Percentiles rank a stretch among this genome's conserved stretches.
These are phyloP conservation scores for Annona squamosa DNA, from an alignment of 164 flowering plant species.

Conservation along the genomic window DNA sequence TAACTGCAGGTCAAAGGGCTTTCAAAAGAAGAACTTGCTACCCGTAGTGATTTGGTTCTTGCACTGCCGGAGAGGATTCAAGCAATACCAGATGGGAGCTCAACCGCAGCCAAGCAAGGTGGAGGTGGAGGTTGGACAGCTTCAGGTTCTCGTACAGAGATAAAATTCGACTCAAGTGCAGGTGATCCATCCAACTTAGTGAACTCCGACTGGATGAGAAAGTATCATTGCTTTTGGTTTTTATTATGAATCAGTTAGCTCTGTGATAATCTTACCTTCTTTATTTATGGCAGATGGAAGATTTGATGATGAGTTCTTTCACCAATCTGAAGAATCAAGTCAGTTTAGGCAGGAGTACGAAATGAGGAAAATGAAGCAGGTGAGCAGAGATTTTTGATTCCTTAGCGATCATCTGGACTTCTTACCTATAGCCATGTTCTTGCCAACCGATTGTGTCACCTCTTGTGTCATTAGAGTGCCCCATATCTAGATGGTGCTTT, in stretches of 20 bases:
- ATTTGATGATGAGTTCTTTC: conserved; percentile 62
- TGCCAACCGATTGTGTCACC: background rate
- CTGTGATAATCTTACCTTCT: background rate
- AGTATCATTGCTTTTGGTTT: background rate
- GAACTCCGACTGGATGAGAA: background rate
- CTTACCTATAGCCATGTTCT: background rate
- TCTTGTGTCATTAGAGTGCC: background rate
- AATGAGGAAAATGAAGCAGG: conserved; percentile 90
- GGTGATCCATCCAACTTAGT: conserved; percentile 31
- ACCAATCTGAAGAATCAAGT: conserved; percentile 62
- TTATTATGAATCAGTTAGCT: background rate
- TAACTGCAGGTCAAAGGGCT: conserved; percentile 74
- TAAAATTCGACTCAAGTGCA: conserved; percentile 62
- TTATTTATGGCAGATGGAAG: conserved; percentile 44
- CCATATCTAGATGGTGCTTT: background rate
- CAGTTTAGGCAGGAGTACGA: conserved; percentile 83
- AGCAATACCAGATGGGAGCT: conserved; percentile 80
- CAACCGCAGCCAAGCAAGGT: conserved; percentile 46
- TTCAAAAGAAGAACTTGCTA: conserved; percentile 63
- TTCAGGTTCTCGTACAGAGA: conserved; percentile 56
- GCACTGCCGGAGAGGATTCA: conserved; percentile 79
- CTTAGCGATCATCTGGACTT: background rate
- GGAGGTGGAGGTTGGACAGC: conserved; percentile 45
- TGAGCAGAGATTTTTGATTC: conserved; percentile 13
- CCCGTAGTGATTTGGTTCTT: conserved; percentile 72